Conservation (phyloP, 2,329 filamentous ascomycete genomes). For the Penicillium corylophilum region DNA sequence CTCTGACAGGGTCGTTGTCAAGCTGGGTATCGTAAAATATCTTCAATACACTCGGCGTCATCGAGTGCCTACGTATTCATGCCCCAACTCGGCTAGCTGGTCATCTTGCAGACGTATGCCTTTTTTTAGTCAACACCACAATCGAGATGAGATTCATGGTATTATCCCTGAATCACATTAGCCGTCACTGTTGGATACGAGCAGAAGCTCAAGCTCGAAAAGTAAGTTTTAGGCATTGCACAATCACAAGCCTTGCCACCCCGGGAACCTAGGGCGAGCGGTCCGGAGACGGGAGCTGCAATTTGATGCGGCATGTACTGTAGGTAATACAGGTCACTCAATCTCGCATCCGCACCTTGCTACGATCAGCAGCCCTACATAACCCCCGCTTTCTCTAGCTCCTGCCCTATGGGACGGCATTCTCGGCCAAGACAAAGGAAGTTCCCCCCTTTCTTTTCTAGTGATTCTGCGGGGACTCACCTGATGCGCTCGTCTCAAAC, state of each 20-base stretch:
- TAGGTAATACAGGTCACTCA: slow-evolving; percentile 19
- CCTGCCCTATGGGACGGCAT: slow-evolving; percentile 10
- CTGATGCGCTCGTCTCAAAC: slow-evolving; percentile 3
- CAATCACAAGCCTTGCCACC: background rate
- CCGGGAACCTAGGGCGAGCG: background rate
- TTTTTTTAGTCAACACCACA: background rate
- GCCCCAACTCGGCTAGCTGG: slow-evolving; percentile 8
- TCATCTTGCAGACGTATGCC: slow-evolving; percentile 9
- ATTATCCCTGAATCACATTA: background rate
- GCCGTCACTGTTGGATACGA: background rate
- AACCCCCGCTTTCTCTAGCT: slow-evolving; percentile 19
- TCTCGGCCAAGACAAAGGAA: background rate
- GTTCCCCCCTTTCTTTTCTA: slow-evolving; percentile 3
- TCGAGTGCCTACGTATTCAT: slow-evolving; percentile 12
- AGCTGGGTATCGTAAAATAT: background rate
- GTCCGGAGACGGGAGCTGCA: too few relatives aligned
- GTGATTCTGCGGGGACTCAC: slow-evolving; percentile 14
- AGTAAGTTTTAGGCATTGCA: background rate
- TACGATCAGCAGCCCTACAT: slow-evolving; percentile 26
- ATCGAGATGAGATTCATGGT: background rate
- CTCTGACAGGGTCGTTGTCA: slow-evolving; percentile 22
- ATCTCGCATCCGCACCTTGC: slow-evolving; percentile 27
- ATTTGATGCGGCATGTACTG: slow-evolving; percentile 21
- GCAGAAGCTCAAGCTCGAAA: background rate
- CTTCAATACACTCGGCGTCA: background rate